Evolutionary conservation across 306 rosid species (phyloP).

Genomic region (Cucurbita pepo): DNA sequence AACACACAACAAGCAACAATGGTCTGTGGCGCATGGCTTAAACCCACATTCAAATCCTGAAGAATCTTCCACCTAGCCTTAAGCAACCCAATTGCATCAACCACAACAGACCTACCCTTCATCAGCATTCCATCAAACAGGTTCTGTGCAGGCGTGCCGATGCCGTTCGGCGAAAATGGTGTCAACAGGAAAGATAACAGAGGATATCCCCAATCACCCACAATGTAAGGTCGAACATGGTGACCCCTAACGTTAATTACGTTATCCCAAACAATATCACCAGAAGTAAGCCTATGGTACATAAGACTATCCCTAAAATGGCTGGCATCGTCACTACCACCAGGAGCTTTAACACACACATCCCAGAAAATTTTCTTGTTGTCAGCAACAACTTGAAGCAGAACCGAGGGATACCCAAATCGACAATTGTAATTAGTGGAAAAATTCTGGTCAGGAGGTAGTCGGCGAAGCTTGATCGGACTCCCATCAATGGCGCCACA

Average conservation of each 20-base stretch:
- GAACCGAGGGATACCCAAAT: slow-evolving; percentile 49
- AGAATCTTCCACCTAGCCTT: slow-evolving; percentile 91
- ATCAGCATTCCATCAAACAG: slow-evolving; percentile 82
- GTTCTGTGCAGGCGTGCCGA: slow-evolving; percentile 79
- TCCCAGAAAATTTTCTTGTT: slow-evolving; percentile 91
- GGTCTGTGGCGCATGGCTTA: slow-evolving; percentile 74
- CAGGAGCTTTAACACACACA: slow-evolving; percentile 76
- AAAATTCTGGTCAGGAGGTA: slow-evolving; percentile 18
- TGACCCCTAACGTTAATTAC: slow-evolving; percentile 45
- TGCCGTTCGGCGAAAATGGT: slow-evolving; percentile 47
- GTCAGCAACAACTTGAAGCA: slow-evolving; percentile 78
- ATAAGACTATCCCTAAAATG: slow-evolving; percentile 68
- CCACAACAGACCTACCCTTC: slow-evolving; percentile 80
- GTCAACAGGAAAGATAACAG: slow-evolving; percentile 55
- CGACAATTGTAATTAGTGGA: slow-evolving; percentile 34
- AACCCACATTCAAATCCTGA: slow-evolving; percentile 68
- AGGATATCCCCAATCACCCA: slow-evolving; percentile 88
- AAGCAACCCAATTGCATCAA: slow-evolving; percentile 74
- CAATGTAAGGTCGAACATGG: slow-evolving; percentile 64
- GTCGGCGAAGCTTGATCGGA: slow-evolving; percentile 37
- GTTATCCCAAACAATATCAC: slow-evolving; percentile 67
- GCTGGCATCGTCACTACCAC: slow-evolving; percentile 57
- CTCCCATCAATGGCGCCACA: slow-evolving; percentile 79
- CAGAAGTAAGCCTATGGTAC: slow-evolving; percentile 49
- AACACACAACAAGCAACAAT: slow-evolving; percentile 85